These are phyloP conservation scores for Phytophthora pluvialis DNA, from an alignment of 352 stramenopile species.

Conservation along the genomic window DNA sequence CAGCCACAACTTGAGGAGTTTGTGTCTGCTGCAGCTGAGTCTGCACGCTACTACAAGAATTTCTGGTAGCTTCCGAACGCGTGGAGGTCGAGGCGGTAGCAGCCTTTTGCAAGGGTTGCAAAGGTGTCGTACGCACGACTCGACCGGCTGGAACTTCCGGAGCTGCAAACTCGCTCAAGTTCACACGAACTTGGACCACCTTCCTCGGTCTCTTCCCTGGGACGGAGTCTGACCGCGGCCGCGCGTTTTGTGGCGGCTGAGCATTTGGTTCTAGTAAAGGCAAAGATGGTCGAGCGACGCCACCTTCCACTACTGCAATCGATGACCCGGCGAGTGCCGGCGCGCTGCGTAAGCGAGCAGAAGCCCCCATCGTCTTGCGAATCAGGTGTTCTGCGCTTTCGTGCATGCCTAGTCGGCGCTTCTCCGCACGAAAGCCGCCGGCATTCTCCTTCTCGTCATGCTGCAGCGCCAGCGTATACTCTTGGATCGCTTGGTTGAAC, in stretches of 20 bases:
- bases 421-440: slow-evolving; percentile 32
- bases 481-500: slow-evolving; percentile 75
- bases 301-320: neutral
- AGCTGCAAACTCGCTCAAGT: slow-evolving; percentile 39
- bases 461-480: slow-evolving; percentile 75
- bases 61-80: neutral
- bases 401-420: slow-evolving; percentile 26
- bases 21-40: slow-evolving; percentile 6
- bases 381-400: slow-evolving; percentile 34
- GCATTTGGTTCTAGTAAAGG: slow-evolving; percentile 1
- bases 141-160: neutral
- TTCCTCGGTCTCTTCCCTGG: slow-evolving; percentile 29
- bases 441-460: slow-evolving; percentile 66
- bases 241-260: neutral
- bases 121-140: neutral
- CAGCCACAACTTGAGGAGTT: slow-evolving; percentile 8
- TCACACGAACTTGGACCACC: slow-evolving; percentile 59
- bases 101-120: slow-evolving; percentile 1
- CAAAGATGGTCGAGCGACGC: neutral
- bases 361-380: slow-evolving; percentile 26
- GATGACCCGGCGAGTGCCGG: neutral
- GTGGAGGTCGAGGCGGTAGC: neutral
- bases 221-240: slow-evolving; percentile 5
- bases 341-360: slow-evolving; percentile 4
- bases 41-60: neutral